Evolutionary conservation across 192 early-diverging fungal species (phyloP).

Genomic region (Gaertneriomyces semiglobifer): DNA sequence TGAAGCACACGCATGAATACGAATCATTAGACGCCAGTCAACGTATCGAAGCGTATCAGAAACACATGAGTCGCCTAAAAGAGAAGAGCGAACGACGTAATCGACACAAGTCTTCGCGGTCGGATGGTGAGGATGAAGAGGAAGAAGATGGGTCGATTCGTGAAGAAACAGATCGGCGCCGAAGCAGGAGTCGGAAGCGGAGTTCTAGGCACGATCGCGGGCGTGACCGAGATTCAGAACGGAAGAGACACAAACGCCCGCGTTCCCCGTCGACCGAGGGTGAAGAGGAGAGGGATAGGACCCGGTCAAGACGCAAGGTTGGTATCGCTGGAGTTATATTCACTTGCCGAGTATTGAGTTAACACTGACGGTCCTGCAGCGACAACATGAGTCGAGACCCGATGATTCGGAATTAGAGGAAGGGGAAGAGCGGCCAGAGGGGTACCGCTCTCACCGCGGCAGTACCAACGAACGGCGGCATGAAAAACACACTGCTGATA

Average conservation of each 20-base stretch:
- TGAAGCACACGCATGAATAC: slow-evolving; percentile 61
- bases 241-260: slow-evolving; percentile 24
- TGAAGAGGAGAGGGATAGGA: slow-evolving; percentile 16
- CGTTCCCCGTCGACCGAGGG: slow-evolving; percentile 13
- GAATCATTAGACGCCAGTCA: slow-evolving; percentile 63
- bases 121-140: slow-evolving; percentile 59
- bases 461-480: neutral
- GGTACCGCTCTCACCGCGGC: neutral
- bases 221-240: slow-evolving; percentile 36
- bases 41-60: slow-evolving; percentile 71
- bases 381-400: neutral
- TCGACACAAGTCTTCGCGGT: slow-evolving; percentile 27
- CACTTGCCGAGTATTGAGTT: neutral
- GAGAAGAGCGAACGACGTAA: slow-evolving; percentile 43
- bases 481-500: slow-evolving; percentile 4
- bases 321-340: neutral
- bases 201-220: slow-evolving; percentile 31
- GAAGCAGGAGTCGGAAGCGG: slow-evolving; percentile 21
- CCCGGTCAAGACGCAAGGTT: slow-evolving; percentile 20
- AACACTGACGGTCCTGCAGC: neutral
- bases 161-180: slow-evolving; percentile 33
- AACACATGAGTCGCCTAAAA: slow-evolving; percentile 60
- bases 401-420: slow-evolving; percentile 12
- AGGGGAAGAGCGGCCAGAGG: slow-evolving; percentile 9
- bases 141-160: slow-evolving; percentile 54